These are phyloP conservation scores for Wallemia hederae DNA, from an alignment of 1,284 basidiomycete species.

Conservation along the genomic window DNA sequence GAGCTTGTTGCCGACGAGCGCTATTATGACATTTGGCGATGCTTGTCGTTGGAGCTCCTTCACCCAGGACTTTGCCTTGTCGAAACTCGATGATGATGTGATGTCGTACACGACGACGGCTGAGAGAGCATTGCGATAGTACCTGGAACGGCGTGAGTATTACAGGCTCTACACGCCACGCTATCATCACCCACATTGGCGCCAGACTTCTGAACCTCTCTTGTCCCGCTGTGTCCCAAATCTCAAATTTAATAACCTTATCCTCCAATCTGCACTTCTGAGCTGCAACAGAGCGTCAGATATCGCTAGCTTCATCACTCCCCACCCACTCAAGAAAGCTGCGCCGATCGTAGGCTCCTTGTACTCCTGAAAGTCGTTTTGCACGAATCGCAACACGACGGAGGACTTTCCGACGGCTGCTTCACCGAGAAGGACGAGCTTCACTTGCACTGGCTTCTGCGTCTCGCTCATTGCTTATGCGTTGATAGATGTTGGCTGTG, in stretches of 20 bases:
- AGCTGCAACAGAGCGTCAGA: constrained; percentile 17
- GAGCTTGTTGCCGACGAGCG: constrained; percentile 80
- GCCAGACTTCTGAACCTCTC: constrained; percentile 81
- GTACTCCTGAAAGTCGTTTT: constrained; percentile 83
- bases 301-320: constrained; percentile 1
- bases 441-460: constrained; percentile 54
- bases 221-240: constrained; percentile 87
- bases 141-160: constrained; percentile 19
- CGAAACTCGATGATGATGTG: constrained; percentile 46
- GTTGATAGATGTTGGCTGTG: not conserved
- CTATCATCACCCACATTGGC: constrained; percentile 1
- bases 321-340: constrained; percentile 27
- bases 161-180: constrained; percentile 3
- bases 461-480: not conserved
- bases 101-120: constrained; percentile 97
- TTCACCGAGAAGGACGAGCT: constrained; percentile 66
- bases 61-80: constrained; percentile 99
- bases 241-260: constrained; percentile 75
- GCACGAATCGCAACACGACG: constrained; percentile 82
- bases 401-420: constrained; percentile 99
- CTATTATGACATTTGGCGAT: constrained; percentile 96
- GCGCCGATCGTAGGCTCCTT: constrained; percentile 96
- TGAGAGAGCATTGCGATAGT: constrained; percentile 94
- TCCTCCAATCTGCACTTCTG: constrained; percentile 76
- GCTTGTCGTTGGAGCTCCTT: constrained; percentile 97